phyloP scores from a whole-genome alignment of 306 rosid genomes.

The Cajanus cajan region DNA sequence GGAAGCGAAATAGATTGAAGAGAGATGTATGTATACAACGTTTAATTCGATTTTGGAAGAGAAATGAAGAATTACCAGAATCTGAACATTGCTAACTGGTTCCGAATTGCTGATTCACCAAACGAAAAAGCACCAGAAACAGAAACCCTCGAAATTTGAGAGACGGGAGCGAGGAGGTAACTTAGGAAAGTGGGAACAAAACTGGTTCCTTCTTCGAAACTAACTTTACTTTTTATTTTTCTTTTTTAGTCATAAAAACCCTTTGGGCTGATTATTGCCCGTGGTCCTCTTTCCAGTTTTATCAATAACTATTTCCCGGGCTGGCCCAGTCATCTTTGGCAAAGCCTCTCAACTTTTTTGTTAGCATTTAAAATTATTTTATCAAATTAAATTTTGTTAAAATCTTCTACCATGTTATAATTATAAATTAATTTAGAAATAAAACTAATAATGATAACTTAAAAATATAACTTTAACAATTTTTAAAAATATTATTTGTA shows the following conservation, averaged over 20 bases:
- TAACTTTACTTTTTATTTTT: neutral
- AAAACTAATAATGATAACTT: no score
- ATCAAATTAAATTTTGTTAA: neutral
- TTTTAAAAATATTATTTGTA: no score
- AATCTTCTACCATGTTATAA: neutral
- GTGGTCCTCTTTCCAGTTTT: neutral
- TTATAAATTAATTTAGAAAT: neutral
- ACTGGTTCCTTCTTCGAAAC: neutral
- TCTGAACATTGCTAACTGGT: slow-evolving; percentile 59
- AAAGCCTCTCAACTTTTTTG: neutral
- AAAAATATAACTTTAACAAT: no score
- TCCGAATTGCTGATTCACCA: slow-evolving; percentile 15
- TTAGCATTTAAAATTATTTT: neutral
- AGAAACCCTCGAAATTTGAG: slow-evolving; percentile 36
- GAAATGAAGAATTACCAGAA: slow-evolving; percentile 57
- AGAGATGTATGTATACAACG: neutral
- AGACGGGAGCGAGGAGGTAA: slow-evolving; percentile 15
- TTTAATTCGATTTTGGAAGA: neutral
- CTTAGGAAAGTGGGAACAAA: neutral
- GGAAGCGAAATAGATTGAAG: neutral
- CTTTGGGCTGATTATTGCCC: neutral
- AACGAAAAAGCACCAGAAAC: neutral
- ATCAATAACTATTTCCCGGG: neutral
- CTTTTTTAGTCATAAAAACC: neutral
- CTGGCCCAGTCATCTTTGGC: neutral